These are phyloP conservation scores for Ramaria sp. DNA, from an alignment of 768 basidiomycete genomes.

Conservation along the genomic window DNA sequence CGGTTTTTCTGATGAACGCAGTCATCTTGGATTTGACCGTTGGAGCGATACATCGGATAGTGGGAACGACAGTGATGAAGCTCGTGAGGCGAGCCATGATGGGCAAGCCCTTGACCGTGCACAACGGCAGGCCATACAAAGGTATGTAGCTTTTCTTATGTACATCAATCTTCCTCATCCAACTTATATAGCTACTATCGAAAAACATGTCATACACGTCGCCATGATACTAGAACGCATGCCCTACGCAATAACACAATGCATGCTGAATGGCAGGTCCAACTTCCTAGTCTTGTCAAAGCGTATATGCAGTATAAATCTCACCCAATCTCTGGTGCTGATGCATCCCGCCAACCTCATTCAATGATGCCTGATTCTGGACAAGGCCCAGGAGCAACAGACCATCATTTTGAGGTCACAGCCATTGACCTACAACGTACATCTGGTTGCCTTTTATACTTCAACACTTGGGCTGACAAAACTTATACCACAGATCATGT, in stretches of 20 bases:
- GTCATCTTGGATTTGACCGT: neutral
- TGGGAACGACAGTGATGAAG: neutral
- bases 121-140: neutral
- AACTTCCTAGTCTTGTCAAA: neutral
- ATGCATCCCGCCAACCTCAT: neutral
- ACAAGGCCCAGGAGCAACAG: neutral
- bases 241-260: neutral
- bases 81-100: neutral
- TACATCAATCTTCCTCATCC: neutral
- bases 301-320: neutral
- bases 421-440: neutral
- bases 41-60: neutral
- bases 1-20: neutral
- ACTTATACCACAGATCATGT: neutral
- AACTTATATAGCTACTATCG: neutral
- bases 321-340: too few relatives aligned
- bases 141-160: neutral
- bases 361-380: neutral
- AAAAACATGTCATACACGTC: neutral
- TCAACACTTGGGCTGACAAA: neutral
- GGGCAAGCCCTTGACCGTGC: neutral
- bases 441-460: neutral
- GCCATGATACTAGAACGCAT: neutral
- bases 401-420: neutral
- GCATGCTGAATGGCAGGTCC: neutral